phyloP scores from a whole-genome alignment of 2,329 filamentous ascomycete genomes.

The Sarocladium oryzae region DNA sequence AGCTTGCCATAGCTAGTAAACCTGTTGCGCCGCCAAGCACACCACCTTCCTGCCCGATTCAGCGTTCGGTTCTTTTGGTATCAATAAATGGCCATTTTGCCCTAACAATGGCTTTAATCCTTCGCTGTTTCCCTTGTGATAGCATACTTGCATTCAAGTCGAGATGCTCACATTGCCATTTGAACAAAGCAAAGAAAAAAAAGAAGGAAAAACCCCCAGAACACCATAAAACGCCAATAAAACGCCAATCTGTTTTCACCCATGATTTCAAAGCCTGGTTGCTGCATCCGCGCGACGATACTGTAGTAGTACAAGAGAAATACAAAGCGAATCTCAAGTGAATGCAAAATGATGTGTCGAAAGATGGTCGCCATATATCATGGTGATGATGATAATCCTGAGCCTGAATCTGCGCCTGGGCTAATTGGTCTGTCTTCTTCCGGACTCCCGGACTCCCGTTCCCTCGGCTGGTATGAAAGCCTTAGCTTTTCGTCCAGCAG shows the following conservation, averaged over 20 bases:
- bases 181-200: background rate
- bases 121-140: background rate
- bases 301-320: background rate
- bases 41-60: background rate
- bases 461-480: constrained; percentile 32
- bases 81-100: constrained; percentile 1
- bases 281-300: background rate
- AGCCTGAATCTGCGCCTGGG: constrained; percentile 25
- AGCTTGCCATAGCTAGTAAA: too few relatives aligned
- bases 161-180: too few relatives aligned
- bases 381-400: constrained; percentile 25
- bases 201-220: background rate
- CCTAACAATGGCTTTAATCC: background rate
- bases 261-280: background rate
- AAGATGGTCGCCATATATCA: background rate
- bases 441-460: constrained; percentile 22
- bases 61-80: background rate
- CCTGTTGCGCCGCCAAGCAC: background rate
- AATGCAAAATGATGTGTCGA: background rate
- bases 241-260: background rate
- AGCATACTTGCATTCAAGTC: too few relatives aligned
- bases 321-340: background rate
- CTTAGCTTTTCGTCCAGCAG: constrained; percentile 67
- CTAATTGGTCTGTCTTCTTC: constrained; percentile 26
- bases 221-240: too few relatives aligned